Evolutionary conservation across 192 early-diverging fungal species (phyloP).

Genomic region (Backusella tuberculispora): DNA sequence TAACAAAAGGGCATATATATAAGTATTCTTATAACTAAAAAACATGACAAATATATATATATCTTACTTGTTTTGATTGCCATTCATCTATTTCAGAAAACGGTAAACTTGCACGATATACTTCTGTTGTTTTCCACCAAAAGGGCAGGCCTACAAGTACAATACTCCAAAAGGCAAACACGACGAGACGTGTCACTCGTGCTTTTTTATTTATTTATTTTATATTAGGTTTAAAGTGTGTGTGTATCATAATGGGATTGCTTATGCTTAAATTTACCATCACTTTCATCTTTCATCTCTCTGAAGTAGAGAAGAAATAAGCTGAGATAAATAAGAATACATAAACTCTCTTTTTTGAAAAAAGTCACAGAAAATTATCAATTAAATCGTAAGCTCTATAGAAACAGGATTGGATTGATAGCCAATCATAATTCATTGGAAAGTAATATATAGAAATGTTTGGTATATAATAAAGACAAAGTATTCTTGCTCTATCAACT

Average conservation of each 20-base stretch:
- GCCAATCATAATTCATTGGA: no score
- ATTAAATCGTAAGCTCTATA: no score
- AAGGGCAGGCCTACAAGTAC: slow-evolving; percentile 69
- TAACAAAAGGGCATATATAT: slow-evolving; percentile 11
- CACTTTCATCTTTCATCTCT: slow-evolving; percentile 8
- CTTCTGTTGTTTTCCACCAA: slow-evolving; percentile 84
- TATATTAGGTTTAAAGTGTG: no score
- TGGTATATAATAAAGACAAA: no score
- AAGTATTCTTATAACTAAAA: neutral
- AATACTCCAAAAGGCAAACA: slow-evolving; percentile 57
- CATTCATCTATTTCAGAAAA: slow-evolving; percentile 62
- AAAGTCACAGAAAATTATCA: no score
- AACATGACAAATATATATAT: neutral
- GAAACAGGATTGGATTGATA: no score
- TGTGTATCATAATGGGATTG: no score
- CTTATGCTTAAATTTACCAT: neutral
- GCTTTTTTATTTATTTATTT: neutral
- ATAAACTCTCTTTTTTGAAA: no score
- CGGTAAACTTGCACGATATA: slow-evolving; percentile 77
- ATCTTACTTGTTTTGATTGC: slow-evolving; percentile 51
- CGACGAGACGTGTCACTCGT: slow-evolving; percentile 41
- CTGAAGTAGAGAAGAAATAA: neutral
- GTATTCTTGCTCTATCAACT: no score
- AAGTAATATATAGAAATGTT: no score
- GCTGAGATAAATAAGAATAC: neutral